Base-by-base conservation (phyloP, 2,329 filamentous ascomycete genomes). In the Hirsutella rhossiliensis region DNA sequence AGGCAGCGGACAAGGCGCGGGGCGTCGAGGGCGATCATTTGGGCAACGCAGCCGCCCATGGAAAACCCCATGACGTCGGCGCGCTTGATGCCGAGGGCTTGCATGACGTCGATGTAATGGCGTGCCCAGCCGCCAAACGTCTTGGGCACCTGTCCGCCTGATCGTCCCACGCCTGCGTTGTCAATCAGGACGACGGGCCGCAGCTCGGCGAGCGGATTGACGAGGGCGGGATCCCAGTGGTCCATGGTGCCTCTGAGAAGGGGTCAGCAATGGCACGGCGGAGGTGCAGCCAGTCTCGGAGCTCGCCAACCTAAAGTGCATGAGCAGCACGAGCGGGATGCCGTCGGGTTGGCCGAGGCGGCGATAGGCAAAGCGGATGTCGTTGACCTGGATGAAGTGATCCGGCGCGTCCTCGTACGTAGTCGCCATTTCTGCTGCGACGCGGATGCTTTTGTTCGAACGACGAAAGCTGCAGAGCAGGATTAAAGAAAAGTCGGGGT, bases 61-160 rank as follows among this genome's bases (percentile, higher is more conserved):
- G 66, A 72, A 53, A 69, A 75, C 1, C 72, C 71, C 36, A 74
- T 45, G 8, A 75, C 48, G 45, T 75, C 69, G 40, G 65, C 57
- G 41, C 64, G 51, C 0, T 44, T 29, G n/a, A 70, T 48, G 6
- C 64, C 63, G 47, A 67, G 63, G 3, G 56, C 61, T 28, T 47
- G 45, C 23, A 65, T 58, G 15, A 64, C 60, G n/a, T 61, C 54
- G 28, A 60, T 49, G 51, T 61, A 63, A 44, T 62, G 50, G 42
- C 52, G 48, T 11, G 60, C 60, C 58, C 59, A 63, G n/a, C 40
- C 48, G 11, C 48, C 41, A 36, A 58, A 53, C 5, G 50, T 56
- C 45, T 54, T 54, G 7, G 64, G 62, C 2, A 72, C 62, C n/a
- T 56, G 41, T 30, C 71, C 71, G 9, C 53, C 54, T 11, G 63